Evolutionary conservation across 495 filamentous ascomycete species (phyloP).

Genomic region (Neurospora tetrasperma): DNA sequence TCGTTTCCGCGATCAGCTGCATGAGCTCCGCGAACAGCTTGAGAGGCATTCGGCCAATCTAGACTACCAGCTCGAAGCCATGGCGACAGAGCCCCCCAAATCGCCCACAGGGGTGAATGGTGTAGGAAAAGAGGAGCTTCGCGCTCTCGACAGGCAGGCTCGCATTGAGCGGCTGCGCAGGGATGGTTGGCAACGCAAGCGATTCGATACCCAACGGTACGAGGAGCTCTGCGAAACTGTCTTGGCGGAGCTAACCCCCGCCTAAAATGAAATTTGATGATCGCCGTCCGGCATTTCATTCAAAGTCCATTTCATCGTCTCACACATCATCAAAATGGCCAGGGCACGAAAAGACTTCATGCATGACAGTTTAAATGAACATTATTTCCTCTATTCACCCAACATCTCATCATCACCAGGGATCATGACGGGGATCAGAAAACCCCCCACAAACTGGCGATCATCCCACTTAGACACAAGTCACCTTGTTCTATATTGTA

Average conservation of each 20-base stretch:
- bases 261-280: not conserved
- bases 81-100: not conserved
- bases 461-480: not conserved
- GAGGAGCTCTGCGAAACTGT: conserved; percentile 38
- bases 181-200: conserved; percentile 37
- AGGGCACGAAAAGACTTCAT: not conserved
- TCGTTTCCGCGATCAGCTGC: conserved; percentile 34
- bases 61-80: conserved; percentile 21
- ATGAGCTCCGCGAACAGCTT: conserved; percentile 29
- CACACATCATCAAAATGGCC: not conserved
- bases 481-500: not conserved
- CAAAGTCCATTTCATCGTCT: not conserved
- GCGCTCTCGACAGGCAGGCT: conserved; percentile 23
- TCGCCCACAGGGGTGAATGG: conserved; percentile 4
- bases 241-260: conserved; percentile 27
- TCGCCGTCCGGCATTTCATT: not conserved
- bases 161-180: conserved; percentile 38
- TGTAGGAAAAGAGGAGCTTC: conserved; percentile 19
- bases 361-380: not conserved
- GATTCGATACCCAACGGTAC: conserved; percentile 39
- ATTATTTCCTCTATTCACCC: not conserved
- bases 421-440: not conserved
- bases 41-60: conserved; percentile 29
- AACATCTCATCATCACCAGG: not conserved
- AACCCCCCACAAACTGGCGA: not conserved